Evolutionary conservation across 805 yeast genomes (phyloP).

Genomic region (Sugiyamaella qingdaonensis): DNA sequence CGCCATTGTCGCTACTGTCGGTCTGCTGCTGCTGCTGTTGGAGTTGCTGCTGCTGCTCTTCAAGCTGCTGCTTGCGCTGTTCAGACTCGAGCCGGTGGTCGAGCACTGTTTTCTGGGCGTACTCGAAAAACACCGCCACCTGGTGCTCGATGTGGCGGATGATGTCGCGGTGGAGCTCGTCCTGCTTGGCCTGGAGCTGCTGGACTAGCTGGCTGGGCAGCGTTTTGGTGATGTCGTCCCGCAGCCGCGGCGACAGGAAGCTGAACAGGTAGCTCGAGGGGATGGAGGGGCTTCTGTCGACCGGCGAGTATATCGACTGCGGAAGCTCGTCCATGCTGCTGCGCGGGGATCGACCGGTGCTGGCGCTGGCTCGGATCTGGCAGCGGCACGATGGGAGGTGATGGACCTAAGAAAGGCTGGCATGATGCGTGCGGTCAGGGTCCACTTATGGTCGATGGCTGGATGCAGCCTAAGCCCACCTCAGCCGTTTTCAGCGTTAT

Average conservation of each 20-base stretch:
- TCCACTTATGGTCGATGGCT: neutral
- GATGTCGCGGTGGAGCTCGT: constrained; percentile 15
- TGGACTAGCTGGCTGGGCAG: constrained; percentile 8
- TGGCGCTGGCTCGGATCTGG: neutral
- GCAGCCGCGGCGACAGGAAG: constrained; percentile 15
- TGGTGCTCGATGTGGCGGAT: constrained; percentile 14
- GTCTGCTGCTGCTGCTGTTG: neutral
- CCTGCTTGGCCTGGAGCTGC: constrained; percentile 12
- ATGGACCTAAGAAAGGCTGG: neutral
- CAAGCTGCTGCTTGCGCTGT: neutral
- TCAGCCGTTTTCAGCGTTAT: too few species aligned
- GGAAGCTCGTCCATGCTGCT: constrained; percentile 18
- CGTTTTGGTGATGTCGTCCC: constrained; percentile 10
- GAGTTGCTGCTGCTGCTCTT: neutral
- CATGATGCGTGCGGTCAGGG: neutral
- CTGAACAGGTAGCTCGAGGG: constrained; percentile 17
- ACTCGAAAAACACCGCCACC: constrained; percentile 15
- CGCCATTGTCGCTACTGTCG: neutral
- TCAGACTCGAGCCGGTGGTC: constrained; percentile 1
- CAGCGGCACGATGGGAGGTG: neutral
- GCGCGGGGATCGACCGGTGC: neutral
- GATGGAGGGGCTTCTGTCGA: constrained; percentile 15
- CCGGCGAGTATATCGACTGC: constrained; percentile 17
- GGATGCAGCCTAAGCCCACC: neutral
- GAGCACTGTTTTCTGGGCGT: constrained; percentile 10